Conservation (phyloP, 371 early-diverging fungal genomes). For the Thermomucor indicae-seudaticae region DNA sequence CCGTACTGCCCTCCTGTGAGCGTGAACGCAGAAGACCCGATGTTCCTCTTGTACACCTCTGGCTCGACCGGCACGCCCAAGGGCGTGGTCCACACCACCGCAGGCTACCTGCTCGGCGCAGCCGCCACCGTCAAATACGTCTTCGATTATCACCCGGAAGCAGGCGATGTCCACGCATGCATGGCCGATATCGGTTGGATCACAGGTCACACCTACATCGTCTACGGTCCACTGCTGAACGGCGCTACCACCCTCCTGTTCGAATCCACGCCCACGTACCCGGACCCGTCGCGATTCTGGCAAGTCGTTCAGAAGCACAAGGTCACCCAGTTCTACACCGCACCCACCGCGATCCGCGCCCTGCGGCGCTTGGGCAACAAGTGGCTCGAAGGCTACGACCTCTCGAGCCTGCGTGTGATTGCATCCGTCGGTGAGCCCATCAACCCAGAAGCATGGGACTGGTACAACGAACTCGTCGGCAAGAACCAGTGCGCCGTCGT, state of each 20-base stretch:
- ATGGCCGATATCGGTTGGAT: constrained; percentile 82
- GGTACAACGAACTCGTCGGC: constrained; percentile 93
- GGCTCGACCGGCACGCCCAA: constrained; percentile 98
- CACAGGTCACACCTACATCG: constrained; percentile 84
- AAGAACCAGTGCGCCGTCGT: constrained; percentile 83
- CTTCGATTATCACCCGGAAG: constrained; percentile 82
- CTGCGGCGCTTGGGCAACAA: constrained; percentile 84
- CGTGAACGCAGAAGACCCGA: constrained; percentile 90
- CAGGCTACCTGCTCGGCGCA: constrained; percentile 94
- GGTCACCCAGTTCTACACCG: constrained; percentile 98
- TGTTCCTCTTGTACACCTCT: constrained; percentile 98
- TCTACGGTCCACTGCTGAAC: constrained; percentile 92
- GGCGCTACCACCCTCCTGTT: constrained; percentile 94
- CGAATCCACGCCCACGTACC: constrained; percentile 88
- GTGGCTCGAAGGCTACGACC: constrained; percentile 68
- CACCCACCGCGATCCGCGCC: constrained; percentile 97
- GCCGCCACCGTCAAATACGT: constrained; percentile 87
- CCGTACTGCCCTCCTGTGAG: constrained; percentile 78
- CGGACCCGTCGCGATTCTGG: constrained; percentile 82
- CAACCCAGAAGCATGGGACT: constrained; percentile 97
- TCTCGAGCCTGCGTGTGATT: constrained; percentile 82
- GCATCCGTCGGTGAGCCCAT: constrained; percentile 99
- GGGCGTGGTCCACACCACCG: constrained; percentile 92
- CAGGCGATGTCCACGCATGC: constrained; percentile 84
- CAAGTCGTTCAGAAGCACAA: constrained; percentile 80